Conservation (phyloP, 306 rosid species). For the Lupinus albus region DNA sequence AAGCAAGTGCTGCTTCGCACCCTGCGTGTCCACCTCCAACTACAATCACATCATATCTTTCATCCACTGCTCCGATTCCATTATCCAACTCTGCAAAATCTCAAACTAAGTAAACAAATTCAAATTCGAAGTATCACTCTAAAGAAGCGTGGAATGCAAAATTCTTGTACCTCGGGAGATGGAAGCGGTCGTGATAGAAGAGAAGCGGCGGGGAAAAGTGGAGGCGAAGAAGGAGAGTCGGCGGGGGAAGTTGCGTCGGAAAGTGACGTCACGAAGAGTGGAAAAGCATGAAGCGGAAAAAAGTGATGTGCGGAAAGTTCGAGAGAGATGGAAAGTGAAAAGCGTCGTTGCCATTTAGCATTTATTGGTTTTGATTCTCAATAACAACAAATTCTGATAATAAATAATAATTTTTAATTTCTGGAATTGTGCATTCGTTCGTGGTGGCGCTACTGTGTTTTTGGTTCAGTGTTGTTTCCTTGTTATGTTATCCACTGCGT, state of each 20-base stretch:
- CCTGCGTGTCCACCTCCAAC: slow-evolving; percentile 99
- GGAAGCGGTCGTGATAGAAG: slow-evolving; percentile 41
- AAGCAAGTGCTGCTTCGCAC: slow-evolving; percentile 83
- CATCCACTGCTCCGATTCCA: slow-evolving; percentile 52
- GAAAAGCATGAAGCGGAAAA: slow-evolving; percentile 26
- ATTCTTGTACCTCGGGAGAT: slow-evolving; percentile 48
- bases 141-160: slow-evolving; percentile 8
- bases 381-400: background rate
- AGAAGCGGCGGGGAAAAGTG: slow-evolving; percentile 52
- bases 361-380: slow-evolving; percentile 11
- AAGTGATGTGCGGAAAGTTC: slow-evolving; percentile 44
- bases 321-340: slow-evolving; percentile 58
- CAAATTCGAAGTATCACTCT: background rate
- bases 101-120: slow-evolving; percentile 13
- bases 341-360: slow-evolving; percentile 58
- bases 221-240: slow-evolving; percentile 37
- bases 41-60: slow-evolving; percentile 86
- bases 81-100: slow-evolving; percentile 47
- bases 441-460: background rate
- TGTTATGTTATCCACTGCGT: too few relatives aligned
- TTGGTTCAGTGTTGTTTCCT: slow-evolving; percentile 10
- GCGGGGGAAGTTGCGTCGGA: slow-evolving; percentile 49
- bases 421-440: background rate
- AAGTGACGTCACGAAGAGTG: slow-evolving; percentile 33
- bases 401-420: background rate